phyloP scores from a whole-genome alignment of 106 monocot genomes.

The Iris macrosiphon region DNA sequence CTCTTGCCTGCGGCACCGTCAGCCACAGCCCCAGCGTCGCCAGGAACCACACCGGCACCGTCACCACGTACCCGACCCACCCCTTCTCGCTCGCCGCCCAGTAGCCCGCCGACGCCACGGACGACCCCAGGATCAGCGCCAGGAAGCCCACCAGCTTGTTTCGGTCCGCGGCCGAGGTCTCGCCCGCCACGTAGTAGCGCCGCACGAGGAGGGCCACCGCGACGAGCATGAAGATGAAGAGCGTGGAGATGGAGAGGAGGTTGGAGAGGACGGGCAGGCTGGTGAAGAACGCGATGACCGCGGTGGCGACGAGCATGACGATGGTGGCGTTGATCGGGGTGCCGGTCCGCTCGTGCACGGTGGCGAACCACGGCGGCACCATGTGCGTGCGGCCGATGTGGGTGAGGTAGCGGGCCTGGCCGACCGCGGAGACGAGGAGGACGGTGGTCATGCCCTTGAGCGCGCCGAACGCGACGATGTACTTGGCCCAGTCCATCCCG shows the following conservation, averaged over 20 bases:
- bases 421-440: constrained; percentile 62
- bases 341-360: constrained; percentile 43
- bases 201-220: constrained; percentile 69
- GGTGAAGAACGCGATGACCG: constrained; percentile 74
- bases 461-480: constrained; percentile 79
- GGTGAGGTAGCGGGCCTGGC: constrained; percentile 75
- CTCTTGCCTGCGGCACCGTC: constrained; percentile 53
- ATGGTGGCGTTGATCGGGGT: constrained; percentile 82
- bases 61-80: constrained; percentile 35
- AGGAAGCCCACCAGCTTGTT: constrained; percentile 34
- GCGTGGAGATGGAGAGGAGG: constrained; percentile 75
- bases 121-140: constrained; percentile 34
- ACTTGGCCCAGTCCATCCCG: constrained; percentile 79
- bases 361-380: constrained; percentile 65
- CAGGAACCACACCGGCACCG: constrained; percentile 45
- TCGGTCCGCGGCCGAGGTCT: constrained; percentile 27
- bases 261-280: constrained; percentile 48
- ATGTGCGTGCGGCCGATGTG: constrained; percentile 83
- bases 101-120: constrained; percentile 34
- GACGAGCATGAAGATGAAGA: constrained; percentile 91
- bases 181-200: constrained; percentile 57
- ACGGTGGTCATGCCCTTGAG: constrained; percentile 90
- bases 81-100: constrained; percentile 27
- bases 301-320: constrained; percentile 53
- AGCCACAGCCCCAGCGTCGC: constrained; percentile 29